Conservation (phyloP, 1,139 yeast genomes). For the Nakaseomyces glabratus region DNA sequence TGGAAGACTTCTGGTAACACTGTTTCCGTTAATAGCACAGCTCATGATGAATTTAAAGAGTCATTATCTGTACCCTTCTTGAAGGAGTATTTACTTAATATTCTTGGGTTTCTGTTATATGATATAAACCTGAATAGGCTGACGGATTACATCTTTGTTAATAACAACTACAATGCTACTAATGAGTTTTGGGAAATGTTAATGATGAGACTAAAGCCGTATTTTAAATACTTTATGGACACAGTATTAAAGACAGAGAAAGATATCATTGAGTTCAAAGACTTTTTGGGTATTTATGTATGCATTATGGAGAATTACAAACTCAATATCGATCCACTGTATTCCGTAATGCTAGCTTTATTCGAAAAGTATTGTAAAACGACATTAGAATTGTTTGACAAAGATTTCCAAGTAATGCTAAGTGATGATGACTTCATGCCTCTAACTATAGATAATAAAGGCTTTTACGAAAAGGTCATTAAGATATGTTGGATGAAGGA, state of each 20-base stretch:
- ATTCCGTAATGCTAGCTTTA: constrained; percentile 50
- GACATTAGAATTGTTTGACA: constrained; percentile 48
- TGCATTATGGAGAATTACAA: constrained; percentile 71
- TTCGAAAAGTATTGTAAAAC: constrained; percentile 55
- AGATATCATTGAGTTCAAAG: constrained; percentile 41
- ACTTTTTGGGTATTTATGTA: constrained; percentile 59
- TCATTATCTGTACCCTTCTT: constrained; percentile 31
- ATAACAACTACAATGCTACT: constrained; percentile 45
- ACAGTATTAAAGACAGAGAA: constrained; percentile 31
- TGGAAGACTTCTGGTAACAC: constrained; percentile 30
- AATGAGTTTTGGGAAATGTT: constrained; percentile 76
- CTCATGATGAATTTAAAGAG: constrained; percentile 22
- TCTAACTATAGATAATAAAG: constrained; percentile 51
- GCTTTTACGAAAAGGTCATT: constrained; percentile 55
- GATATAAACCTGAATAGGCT: constrained; percentile 57
- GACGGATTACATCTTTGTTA: constrained; percentile 48
- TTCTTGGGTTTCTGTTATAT: constrained; percentile 69
- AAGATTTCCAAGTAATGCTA: constrained; percentile 53
- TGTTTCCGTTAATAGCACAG: constrained; percentile 12
- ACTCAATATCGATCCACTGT: constrained; percentile 51
- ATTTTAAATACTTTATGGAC: constrained; percentile 32
- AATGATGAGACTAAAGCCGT: constrained; percentile 50
- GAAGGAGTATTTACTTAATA: constrained; percentile 49
- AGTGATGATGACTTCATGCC: constrained; percentile 88
- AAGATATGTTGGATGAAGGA: constrained; percentile 63